Conservation (phyloP, 371 early-diverging fungal genomes). For the Cokeromyces recurvatus region DNA sequence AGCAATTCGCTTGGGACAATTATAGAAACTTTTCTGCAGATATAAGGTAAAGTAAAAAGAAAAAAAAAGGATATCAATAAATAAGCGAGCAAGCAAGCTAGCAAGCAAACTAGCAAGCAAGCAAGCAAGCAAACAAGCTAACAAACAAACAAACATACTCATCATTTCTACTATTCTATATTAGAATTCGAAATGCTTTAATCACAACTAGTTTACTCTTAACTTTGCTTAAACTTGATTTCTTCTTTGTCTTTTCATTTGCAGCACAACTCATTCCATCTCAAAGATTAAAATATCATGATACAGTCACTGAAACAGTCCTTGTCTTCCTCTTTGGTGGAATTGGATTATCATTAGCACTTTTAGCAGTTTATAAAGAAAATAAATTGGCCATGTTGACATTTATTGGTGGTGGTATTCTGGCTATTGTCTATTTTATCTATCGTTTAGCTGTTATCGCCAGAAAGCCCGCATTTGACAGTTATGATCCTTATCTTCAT, state of each 20-base stretch:
- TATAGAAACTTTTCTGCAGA: constrained; percentile 50
- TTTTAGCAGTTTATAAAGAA: constrained; percentile 37
- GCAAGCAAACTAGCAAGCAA: no score
- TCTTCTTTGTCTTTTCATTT: constrained; percentile 46
- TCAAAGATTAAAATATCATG: constrained; percentile 30
- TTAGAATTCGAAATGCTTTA: constrained; percentile 38
- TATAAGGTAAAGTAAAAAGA: constrained; percentile 24
- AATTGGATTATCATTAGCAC: constrained; percentile 21
- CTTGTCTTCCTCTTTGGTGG: constrained; percentile 41
- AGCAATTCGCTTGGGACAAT: constrained; percentile 52
- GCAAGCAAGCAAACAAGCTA: no score
- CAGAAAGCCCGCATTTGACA: constrained; percentile 5
- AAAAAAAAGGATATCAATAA: no score
- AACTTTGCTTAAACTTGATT: constrained; percentile 45
- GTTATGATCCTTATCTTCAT: constrained; percentile 37
- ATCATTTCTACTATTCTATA: background rate
- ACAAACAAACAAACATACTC: no score
- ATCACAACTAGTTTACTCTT: constrained; percentile 31
- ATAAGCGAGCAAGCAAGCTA: no score
- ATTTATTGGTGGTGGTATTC: constrained; percentile 17
- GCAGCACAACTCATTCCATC: constrained; percentile 51
- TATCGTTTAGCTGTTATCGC: constrained; percentile 32
- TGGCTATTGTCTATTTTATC: constrained; percentile 28
- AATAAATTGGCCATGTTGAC: constrained; percentile 26
- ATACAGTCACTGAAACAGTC: constrained; percentile 31